phyloP scores from a whole-genome alignment of 106 monocot species.

The Vanilla planifolia region DNA sequence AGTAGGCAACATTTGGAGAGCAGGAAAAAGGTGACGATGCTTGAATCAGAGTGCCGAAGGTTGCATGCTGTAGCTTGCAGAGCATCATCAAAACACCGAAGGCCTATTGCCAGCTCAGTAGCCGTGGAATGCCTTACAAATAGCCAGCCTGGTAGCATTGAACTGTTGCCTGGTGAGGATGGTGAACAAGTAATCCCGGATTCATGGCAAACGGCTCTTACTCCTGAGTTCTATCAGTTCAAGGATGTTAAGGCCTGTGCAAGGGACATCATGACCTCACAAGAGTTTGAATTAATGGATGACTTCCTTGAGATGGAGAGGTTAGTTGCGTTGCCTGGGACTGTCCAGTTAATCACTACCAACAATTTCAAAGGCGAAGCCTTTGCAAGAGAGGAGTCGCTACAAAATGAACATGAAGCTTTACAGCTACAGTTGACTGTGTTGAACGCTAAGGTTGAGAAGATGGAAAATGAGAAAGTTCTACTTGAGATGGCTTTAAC shows the following conservation, averaged over 20 bases:
- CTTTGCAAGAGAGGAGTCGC: conserved; percentile 6
- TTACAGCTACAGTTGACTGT: conserved; percentile 16
- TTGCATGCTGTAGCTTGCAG: conserved; percentile 34
- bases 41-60: conserved; percentile 80
- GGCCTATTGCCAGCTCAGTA: conserved; percentile 14
- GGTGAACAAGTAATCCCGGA: conserved; percentile 41
- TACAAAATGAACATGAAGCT: conserved; percentile 22
- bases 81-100: conserved; percentile 29
- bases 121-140: conserved; percentile 48
- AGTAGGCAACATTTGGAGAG: conserved; percentile 79
- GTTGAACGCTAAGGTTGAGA: conserved; percentile 45
- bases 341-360: conserved; percentile 13
- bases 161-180: conserved; percentile 22
- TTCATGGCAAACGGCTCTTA: conserved; percentile 70
- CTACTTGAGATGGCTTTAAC: conserved; percentile 39
- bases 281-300: conserved; percentile 78
- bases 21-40: conserved; percentile 65
- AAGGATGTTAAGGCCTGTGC: conserved; percentile 29
- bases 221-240: conserved; percentile 74
- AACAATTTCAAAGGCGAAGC: conserved; percentile 14
- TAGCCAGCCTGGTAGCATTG: conserved; percentile 58
- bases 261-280: conserved; percentile 16
- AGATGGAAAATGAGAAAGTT: conserved; percentile 49
- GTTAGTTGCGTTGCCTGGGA: conserved; percentile 38
- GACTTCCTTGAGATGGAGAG: conserved; percentile 97